Evolutionary conservation across 2,329 filamentous ascomycete species (phyloP), one percentile per base, ranked within the genome.

Genomic region (Calonectria fujianensis): DNA sequence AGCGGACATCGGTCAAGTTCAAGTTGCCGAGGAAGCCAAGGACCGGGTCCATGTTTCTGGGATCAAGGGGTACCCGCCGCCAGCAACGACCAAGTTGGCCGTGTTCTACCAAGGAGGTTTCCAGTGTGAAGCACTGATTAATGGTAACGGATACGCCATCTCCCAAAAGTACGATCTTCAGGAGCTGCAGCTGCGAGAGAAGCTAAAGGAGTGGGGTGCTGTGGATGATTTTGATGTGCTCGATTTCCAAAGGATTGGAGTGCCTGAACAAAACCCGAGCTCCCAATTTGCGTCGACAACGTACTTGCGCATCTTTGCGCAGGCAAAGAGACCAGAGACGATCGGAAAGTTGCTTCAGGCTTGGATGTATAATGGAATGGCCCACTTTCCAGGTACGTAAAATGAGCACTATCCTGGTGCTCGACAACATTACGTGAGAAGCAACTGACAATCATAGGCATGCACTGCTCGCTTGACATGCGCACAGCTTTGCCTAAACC

Each of bases 61-160:
- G 0, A 82, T 87, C 27, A 84, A 76, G 27, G 88, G 88, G 0
- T 74, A 77, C 1, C 84, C 86, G 0, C 88, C 89, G 2, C 89
- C 88, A 0, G 84, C 87, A 2, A 90, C 89, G 0, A 90, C 88
- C 1, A 90, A 90, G 76, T 83, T 88, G 9, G 88, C 88, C n/a
- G 84, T 90, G 20, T 89, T 87, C 74, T 89, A 89, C 72, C 81
- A 83, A 11, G 88, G 85, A 10, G 89, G 89, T 0, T 90, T 85
- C 72, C 86, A 90, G 77, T 84, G 84, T 2, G 85, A 90, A 75
- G 59, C 54, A 24, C 24, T 64, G 37, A 45, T 64, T 8, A 64
- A 41, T 13, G 59, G 59, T 31, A 64, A 45, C 18, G 37, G 59
- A 29, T 64, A 29, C 8, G 37, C 59, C 9, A 48, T 64, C 18